These are phyloP conservation scores for Phoenix roebelenii DNA, from an alignment of 176 grass and related monocot species.

Conservation along the genomic window DNA sequence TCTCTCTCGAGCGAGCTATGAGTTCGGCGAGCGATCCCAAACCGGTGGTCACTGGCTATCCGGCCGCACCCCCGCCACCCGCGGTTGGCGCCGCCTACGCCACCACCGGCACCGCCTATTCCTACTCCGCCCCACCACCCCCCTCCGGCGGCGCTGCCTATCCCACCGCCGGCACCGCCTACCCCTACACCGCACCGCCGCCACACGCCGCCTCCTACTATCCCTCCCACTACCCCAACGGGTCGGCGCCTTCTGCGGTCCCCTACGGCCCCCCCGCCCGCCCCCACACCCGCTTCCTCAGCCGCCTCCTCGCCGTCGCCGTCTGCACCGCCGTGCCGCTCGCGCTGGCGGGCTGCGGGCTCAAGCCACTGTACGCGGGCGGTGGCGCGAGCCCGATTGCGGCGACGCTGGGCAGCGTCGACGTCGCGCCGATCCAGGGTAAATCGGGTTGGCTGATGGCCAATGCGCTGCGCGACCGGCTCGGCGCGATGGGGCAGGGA, in stretches of 20 bases:
- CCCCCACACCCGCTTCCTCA: slow-evolving; percentile 27
- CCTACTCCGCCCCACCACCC: too few species aligned
- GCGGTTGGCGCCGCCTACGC: background rate
- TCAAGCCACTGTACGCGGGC: too few species aligned
- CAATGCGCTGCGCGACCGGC: too few species aligned
- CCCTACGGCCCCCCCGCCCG: background rate
- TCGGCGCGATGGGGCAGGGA: too few species aligned
- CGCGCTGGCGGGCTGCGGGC: too few species aligned
- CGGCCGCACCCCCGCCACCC: slow-evolving; percentile 6
- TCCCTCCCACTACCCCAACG: slow-evolving; percentile 19
- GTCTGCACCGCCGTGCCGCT: too few species aligned
- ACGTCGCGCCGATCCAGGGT: too few species aligned
- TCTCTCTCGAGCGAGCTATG: background rate
- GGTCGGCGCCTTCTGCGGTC: background rate
- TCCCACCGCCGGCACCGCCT: slow-evolving; percentile 21
- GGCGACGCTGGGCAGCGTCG: too few species aligned
- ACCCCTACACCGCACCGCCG: slow-evolving; percentile 18
- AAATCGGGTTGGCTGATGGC: too few species aligned
- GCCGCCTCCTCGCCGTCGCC: slow-evolving; percentile 51
- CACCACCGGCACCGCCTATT: too few species aligned
- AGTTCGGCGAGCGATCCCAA: slow-evolving; percentile 19
- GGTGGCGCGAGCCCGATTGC: too few species aligned
- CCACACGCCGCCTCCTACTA: slow-evolving; percentile 15
- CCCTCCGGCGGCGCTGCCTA: slow-evolving; percentile 26
- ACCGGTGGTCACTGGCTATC: slow-evolving; percentile 46